Evolutionary conservation across 2,329 filamentous ascomycete species (phyloP), one percentile per base, ranked within the genome.

Genomic region (Verticillium nubilum): DNA sequence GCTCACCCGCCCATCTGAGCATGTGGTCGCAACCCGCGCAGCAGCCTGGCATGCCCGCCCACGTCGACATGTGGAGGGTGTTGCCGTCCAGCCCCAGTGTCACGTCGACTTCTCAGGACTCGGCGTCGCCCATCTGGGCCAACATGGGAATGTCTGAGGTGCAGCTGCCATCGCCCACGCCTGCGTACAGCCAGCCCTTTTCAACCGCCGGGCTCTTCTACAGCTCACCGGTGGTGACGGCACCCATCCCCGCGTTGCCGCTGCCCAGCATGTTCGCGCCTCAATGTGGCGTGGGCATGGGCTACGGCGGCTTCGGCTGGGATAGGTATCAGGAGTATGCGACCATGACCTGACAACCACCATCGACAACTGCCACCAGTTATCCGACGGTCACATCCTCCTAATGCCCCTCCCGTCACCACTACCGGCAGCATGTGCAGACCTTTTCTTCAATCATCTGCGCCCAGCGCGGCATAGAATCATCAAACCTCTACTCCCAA

Each of bases 31-130:
- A 63, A 23, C 78, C 84, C 55, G 81, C 83, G 33, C 79, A 90
- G 60, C 83, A 87, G 59, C 82, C 86, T 59, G 83, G 82, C 50
- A 77, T 92, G 63, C 83, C 89, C 52, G 84, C 85, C 29, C 29
- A 7, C 5, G 86, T 96, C 61, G 92, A 98, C 62, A 83, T 91
- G 59, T 98, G 94, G 94, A 92, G 89, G 74, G 87, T 97, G 66
- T 80, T 97, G 59, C 90, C 93, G 54, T 97, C 94, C 58, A 97
- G 91, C 69, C 91, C 92, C 57, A 91, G 87, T 73, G 86, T 91
- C 57, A 86, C 89, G 47, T 88, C 90, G 33, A 77, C 75, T 6
- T 89, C 88, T 58, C 83, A 82, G 71, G 91, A 95, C 71, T 88
- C 87, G 37, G 81, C 84, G 68, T 82, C 86, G 60, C 84, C 86